Percentiles rank a stretch among this genome's conserved stretches.
phyloP scores from a whole-genome alignment of 352 stramenopile species.

The Phytophthora macrochlamydospora region DNA sequence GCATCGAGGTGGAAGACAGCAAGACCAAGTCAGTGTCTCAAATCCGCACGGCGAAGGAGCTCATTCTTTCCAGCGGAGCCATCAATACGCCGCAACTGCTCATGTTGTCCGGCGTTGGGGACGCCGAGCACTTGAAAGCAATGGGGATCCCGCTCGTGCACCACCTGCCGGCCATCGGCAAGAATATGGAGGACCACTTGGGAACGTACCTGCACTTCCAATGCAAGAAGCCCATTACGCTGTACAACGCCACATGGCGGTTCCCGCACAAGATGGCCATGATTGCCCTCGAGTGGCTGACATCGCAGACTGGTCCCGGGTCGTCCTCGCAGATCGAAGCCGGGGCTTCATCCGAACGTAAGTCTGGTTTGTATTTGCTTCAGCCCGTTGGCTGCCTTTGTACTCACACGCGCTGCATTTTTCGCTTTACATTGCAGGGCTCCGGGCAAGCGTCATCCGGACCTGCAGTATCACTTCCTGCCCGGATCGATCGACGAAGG shows the following conservation, averaged over 20 bases:
- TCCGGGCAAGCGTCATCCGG: slow-evolving; percentile 70
- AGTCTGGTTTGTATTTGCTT: neutral
- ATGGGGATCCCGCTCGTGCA: slow-evolving; percentile 72
- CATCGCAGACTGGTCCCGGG: slow-evolving; percentile 58
- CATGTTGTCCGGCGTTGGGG: slow-evolving; percentile 82
- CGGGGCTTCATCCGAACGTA: slow-evolving; percentile 85
- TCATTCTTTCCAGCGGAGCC: slow-evolving; percentile 84
- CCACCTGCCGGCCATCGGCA: slow-evolving; percentile 70
- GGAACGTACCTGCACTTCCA: slow-evolving; percentile 86
- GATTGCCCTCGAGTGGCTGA: slow-evolving; percentile 80
- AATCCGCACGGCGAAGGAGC: slow-evolving; percentile 72
- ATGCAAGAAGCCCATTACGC: slow-evolving; percentile 83
- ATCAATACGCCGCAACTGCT: slow-evolving; percentile 88
- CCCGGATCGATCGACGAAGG: slow-evolving; percentile 59
- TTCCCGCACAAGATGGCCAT: slow-evolving; percentile 82
- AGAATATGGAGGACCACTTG: slow-evolving; percentile 88
- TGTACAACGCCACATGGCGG: slow-evolving; percentile 85
- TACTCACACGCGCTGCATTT: neutral
- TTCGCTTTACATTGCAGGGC: slow-evolving; percentile 25
- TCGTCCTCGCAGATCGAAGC: slow-evolving; percentile 79
- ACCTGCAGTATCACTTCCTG: slow-evolving; percentile 87
- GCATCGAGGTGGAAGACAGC: slow-evolving; percentile 67
- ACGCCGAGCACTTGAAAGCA: slow-evolving; percentile 69
- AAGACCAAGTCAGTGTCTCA: slow-evolving; percentile 49
- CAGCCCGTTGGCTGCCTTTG: neutral